Evolutionary conservation across 2,329 filamentous ascomycete genomes (phyloP).

Genomic region (Boeremia exigua): DNA sequence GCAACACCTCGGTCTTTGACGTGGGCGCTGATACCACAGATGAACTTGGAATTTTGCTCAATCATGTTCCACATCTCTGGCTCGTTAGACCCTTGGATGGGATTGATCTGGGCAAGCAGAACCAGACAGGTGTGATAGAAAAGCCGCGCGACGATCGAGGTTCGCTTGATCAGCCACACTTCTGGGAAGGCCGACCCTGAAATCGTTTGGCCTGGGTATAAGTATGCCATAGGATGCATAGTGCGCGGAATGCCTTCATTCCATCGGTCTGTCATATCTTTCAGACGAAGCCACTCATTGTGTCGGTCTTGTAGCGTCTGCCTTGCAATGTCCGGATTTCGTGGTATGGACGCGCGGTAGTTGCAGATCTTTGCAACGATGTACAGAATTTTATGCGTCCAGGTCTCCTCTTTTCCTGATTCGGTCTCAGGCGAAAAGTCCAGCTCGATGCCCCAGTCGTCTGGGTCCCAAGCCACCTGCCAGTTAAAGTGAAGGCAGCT

Average conservation of each 20-base stretch:
- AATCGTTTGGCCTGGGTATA: constrained; percentile 70
- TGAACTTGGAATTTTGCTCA: constrained; percentile 77
- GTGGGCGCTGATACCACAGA: constrained; percentile 89
- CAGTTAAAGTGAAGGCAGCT: constrained; percentile 87
- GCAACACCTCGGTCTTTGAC: constrained; percentile 80
- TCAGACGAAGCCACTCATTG: constrained; percentile 81
- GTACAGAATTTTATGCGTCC: constrained; percentile 89
- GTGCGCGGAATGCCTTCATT: constrained; percentile 77
- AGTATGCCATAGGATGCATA: constrained; percentile 85
- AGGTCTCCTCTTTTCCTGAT: constrained; percentile 75
- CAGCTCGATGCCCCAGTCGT: constrained; percentile 87
- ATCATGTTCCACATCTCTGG: constrained; percentile 74
- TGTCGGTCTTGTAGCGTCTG: constrained; percentile 69
- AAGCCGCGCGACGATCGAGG: constrained; percentile 79
- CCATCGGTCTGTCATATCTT: constrained; percentile 83
- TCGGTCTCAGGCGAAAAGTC: constrained; percentile 66
- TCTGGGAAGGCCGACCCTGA: constrained; percentile 82
- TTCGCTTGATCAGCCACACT: constrained; percentile 84
- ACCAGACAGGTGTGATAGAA: constrained; percentile 90
- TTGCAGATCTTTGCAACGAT: constrained; percentile 87
- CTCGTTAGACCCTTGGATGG: constrained; percentile 65
- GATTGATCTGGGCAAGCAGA: constrained; percentile 80
- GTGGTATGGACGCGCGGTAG: constrained; percentile 74
- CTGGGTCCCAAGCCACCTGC: constrained; percentile 85
- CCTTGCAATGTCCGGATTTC: constrained; percentile 64